Conservation (phyloP, 441 rosid genomes). For the Jatropha podagrica region DNA sequence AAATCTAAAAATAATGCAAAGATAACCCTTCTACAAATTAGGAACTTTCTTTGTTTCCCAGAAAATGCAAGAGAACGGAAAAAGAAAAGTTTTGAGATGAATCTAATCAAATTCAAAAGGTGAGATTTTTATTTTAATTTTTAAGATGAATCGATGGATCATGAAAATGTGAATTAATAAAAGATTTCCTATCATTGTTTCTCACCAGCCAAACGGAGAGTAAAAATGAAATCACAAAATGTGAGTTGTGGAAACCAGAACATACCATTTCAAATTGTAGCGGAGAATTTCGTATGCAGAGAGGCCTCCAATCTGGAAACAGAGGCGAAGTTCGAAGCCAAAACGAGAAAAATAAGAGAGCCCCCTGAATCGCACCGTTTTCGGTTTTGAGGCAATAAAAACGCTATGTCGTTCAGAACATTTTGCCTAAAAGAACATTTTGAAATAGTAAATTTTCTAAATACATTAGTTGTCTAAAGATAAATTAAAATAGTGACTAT, state of each 20-base stretch:
- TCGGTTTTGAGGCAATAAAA: neutral
- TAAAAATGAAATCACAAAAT: neutral
- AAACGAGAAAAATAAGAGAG: neutral
- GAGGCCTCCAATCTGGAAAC: neutral
- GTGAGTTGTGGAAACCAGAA: neutral
- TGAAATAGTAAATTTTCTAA: too few species aligned
- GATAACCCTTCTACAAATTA: neutral
- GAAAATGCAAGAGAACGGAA: slow-evolving; percentile 2
- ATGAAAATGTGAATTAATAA: neutral
- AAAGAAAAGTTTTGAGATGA: neutral
- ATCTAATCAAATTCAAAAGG: neutral
- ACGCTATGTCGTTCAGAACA: neutral
- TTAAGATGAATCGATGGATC: neutral
- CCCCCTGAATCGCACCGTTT: neutral
- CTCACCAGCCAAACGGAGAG: neutral
- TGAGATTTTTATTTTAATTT: neutral
- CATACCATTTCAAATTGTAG: neutral
- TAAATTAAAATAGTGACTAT: too few species aligned
- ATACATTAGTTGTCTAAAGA: too few species aligned
- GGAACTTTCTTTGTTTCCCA: neutral
- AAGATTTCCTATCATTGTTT: neutral
- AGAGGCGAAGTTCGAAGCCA: neutral
- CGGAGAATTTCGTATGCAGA: neutral
- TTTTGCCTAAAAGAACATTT: neutral
- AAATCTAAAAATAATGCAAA: neutral